Base-by-base conservation (phyloP, 345 rosid species). In the Dimocarpus longan region DNA sequence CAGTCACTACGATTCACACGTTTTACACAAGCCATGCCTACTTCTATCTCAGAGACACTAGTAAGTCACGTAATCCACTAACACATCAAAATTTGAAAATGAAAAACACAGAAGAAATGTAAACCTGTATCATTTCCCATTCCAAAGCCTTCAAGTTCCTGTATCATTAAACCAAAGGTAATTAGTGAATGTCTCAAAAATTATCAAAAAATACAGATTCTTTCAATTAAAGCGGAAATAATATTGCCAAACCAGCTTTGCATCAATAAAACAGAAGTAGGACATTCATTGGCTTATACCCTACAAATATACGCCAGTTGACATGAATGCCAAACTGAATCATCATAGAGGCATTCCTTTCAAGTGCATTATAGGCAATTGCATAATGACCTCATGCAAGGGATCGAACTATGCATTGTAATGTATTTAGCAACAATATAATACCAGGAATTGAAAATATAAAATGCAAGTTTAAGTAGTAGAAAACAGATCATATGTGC, bases 91-190 rank as follows among this genome's bases (percentile, higher is more conserved):
- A 39, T 39, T 40, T 62, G 26, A 60, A 73, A 43, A 21, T 24
- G 39, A 50, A 10, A 40, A 78, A 62, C 6, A 46, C 44, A 70
- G 79, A 59, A 32, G 26, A 68, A 40, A 75, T 26, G 37, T 21
- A 28, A 68, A 97, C 99, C 99, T 93, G 99, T 97, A 83, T 97
- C 96, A 82, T 97, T 89, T 77, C 82, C 87, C 63, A 82, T 74
- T 67, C 80, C 82, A 68, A 76, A 72, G 73, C 84, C 82, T 72
- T 84, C 95, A 83, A 84, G 76, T 80, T 90, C 97, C 99, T 97
- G 93, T 86, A 90, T 16, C 84, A 80, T 12, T 71, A 66, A 75
- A 52, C 65, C 60, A 80, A 69, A 59, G 13, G 63, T n/a, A 75
- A 28, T 80, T 75, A 79, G 75, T 15, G 70, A 54, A 74, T 68